Conservation (phyloP, 1,284 basidiomycete genomes). For the Mycosarcoma maydis region DNA sequence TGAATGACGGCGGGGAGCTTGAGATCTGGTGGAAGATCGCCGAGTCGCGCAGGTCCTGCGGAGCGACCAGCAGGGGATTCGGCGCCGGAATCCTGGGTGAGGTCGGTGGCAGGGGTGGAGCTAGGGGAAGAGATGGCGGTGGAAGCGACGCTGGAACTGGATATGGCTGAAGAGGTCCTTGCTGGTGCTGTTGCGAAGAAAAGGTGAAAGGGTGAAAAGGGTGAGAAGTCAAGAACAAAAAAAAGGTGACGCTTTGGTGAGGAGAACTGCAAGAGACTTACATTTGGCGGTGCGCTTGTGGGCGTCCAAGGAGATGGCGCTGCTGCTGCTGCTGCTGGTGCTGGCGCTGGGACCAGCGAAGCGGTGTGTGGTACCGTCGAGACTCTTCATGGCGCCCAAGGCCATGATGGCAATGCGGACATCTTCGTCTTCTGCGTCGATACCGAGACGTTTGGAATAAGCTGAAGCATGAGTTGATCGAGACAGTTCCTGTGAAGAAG, state of each 20-base stretch:
- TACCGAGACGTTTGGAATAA: constrained; percentile 29
- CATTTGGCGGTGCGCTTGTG: constrained; percentile 27
- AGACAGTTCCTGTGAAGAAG: constrained; percentile 24
- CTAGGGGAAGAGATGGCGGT: constrained; percentile 55
- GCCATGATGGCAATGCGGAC: constrained; percentile 60
- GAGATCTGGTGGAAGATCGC: constrained; percentile 56
- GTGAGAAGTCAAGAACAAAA: background rate
- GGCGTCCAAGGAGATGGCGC: constrained; percentile 16
- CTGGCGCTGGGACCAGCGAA: constrained; percentile 14
- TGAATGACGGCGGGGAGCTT: constrained; percentile 58
- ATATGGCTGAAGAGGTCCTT: constrained; percentile 48
- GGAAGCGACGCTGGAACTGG: constrained; percentile 47
- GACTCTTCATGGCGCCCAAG: constrained; percentile 55
- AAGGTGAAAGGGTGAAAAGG: background rate
- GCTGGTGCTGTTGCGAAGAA: constrained; percentile 11
- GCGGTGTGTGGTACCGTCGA: constrained; percentile 37
- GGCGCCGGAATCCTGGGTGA: constrained; percentile 43
- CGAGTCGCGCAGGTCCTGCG: constrained; percentile 34
- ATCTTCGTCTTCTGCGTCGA: constrained; percentile 56
- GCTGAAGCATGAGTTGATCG: constrained; percentile 1
- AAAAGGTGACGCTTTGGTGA: background rate
- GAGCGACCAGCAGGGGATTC: constrained; percentile 35
- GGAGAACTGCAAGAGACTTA: constrained; percentile 1
- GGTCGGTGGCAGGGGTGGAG: constrained; percentile 55
- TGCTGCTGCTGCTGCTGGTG: constrained; percentile 26